Percentiles rank a stretch among this genome's conserved stretches.
Evolutionary conservation across 768 basidiomycete species (phyloP).

Genomic region (Amanita exitialis): DNA sequence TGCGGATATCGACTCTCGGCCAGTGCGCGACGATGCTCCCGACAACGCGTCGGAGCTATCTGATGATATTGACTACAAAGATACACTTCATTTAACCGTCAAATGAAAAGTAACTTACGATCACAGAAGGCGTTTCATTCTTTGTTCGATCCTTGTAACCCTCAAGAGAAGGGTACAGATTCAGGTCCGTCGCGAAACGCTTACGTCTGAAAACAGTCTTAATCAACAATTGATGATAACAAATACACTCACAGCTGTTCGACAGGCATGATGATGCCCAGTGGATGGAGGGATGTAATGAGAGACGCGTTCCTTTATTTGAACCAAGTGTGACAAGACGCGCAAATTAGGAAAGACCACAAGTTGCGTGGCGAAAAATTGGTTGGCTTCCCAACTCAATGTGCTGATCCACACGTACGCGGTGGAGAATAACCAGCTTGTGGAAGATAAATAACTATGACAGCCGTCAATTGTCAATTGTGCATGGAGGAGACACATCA

Average conservation of each 20-base stretch:
- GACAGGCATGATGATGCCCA: slow-evolving; percentile 21
- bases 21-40: slow-evolving; percentile 7
- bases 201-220: slow-evolving; percentile 16
- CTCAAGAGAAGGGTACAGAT: slow-evolving; percentile 23
- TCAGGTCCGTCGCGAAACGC: slow-evolving; percentile 19
- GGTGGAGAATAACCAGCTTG: too few relatives aligned
- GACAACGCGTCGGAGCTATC: slow-evolving; percentile 11
- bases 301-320: background rate
- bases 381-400: too few relatives aligned
- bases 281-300: background rate
- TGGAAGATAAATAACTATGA: too few relatives aligned
- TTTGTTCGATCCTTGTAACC: too few relatives aligned
- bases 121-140: slow-evolving; percentile 13
- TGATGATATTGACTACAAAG: slow-evolving; percentile 19
- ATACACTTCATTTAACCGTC: background rate
- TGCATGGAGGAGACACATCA: too few relatives aligned
- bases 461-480: too few relatives aligned
- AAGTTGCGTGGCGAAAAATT: too few relatives aligned
- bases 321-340: background rate
- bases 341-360: background rate
- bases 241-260: slow-evolving; percentile 21
- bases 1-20: background rate
- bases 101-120: slow-evolving; percentile 14
- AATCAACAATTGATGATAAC: background rate
- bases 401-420: too few relatives aligned